phyloP scores from a whole-genome alignment of 768 basidiomycete genomes.

The Pisolithus microcarpus region DNA sequence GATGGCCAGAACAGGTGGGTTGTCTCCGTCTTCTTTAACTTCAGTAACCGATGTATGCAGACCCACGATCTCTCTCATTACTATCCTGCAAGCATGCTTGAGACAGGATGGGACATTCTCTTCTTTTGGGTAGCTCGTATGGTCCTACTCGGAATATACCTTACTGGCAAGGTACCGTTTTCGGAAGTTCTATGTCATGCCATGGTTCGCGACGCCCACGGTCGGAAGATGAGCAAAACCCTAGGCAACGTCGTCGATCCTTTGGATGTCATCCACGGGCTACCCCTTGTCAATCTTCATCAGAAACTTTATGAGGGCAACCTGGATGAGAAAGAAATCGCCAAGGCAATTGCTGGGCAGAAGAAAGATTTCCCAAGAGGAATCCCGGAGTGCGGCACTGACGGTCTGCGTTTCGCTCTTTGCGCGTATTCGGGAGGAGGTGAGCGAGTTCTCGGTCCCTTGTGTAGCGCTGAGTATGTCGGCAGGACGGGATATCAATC shows the following conservation, averaged over 20 bases:
- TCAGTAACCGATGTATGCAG: conserved; percentile 30
- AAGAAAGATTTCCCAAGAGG: conserved; percentile 99
- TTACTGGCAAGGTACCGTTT: conserved; percentile 92
- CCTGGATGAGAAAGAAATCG: conserved; percentile 86
- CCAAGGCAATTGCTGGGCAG: conserved; percentile 88
- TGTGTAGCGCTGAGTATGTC: not conserved
- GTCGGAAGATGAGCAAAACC: conserved; percentile 98
- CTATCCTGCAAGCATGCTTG: conserved; percentile 86
- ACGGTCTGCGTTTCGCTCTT: conserved; percentile 90
- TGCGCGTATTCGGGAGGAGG: conserved; percentile 92
- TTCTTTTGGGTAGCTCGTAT: conserved; percentile 99
- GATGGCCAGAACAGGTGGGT: conserved; percentile 88
- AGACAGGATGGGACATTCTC: conserved; percentile 99
- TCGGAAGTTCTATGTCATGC: conserved; percentile 94
- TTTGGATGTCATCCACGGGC: conserved; percentile 86
- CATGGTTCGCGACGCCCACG: conserved; percentile 98
- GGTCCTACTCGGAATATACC: conserved; percentile 85
- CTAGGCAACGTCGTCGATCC: conserved; percentile 98
- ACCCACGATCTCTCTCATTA: conserved; percentile 72
- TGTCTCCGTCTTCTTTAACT: not conserved
- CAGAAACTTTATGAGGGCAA: conserved; percentile 86
- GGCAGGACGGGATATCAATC: conserved; percentile 89
- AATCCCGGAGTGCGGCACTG: conserved; percentile 97
- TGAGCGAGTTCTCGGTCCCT: conserved; percentile 21
- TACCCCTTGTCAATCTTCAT: conserved; percentile 72